Percentiles rank a stretch among this genome's conserved stretches.
phyloP scores from a whole-genome alignment of 208 protist species.

The Plasmodiophora brassicae region DNA sequence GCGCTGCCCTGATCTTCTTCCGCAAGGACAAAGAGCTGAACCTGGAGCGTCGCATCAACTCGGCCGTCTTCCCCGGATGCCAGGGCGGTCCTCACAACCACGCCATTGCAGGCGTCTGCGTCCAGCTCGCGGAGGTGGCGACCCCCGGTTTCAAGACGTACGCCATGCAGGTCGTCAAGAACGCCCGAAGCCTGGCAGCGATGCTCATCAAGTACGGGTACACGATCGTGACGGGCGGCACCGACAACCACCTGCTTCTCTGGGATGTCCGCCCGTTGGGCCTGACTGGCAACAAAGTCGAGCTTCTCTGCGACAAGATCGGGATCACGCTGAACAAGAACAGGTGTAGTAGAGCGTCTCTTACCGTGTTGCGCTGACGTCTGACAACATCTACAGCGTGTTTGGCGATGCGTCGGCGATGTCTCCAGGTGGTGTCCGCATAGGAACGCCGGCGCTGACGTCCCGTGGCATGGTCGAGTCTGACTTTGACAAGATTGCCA shows the following conservation, averaged over 20 bases:
- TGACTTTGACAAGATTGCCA: slow-evolving; percentile 78
- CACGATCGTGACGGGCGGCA: slow-evolving; percentile 84
- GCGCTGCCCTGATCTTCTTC: slow-evolving; percentile 89
- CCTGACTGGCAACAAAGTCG: slow-evolving; percentile 87
- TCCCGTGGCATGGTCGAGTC: slow-evolving; percentile 80
- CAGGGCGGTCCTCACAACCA: slow-evolving; percentile 97
- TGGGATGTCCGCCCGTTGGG: slow-evolving; percentile 88
- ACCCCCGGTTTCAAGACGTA: slow-evolving; percentile 85
- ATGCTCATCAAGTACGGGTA: slow-evolving; percentile 75
- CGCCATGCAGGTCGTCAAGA: slow-evolving; percentile 68
- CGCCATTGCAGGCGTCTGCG: slow-evolving; percentile 90
- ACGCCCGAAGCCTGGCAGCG: slow-evolving; percentile 74
- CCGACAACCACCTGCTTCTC: slow-evolving; percentile 94
- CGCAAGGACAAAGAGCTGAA: slow-evolving; percentile 72
- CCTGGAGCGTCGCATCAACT: slow-evolving; percentile 85
- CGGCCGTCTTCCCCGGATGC: slow-evolving; percentile 89
- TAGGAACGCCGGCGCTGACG: slow-evolving; percentile 89
- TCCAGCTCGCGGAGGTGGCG: slow-evolving; percentile 80
- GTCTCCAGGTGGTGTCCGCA: slow-evolving; percentile 82
- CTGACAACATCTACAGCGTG: slow-evolving; percentile 62
- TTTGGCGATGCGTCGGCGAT: slow-evolving; percentile 84
- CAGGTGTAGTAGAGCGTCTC: slow-evolving; percentile 19
- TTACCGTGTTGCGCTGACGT: not conserved
- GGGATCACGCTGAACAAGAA: slow-evolving; percentile 95
- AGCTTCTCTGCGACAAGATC: slow-evolving; percentile 76